A percentile compares a stretch with the other conserved stretches of the same genome.
phyloP scores from a whole-genome alignment of 768 basidiomycete species.

The Boletus huronensis region DNA sequence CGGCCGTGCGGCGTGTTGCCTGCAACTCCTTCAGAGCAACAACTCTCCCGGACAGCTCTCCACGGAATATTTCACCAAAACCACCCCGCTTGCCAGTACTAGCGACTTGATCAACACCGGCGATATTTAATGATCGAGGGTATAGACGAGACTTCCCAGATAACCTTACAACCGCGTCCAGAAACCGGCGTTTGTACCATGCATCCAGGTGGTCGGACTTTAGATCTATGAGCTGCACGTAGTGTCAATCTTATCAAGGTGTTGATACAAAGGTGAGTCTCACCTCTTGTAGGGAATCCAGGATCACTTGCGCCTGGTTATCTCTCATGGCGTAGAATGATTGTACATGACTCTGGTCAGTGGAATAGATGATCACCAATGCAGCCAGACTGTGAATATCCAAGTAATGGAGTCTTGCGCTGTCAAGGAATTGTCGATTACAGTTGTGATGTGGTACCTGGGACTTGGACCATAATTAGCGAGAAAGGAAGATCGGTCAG shows the following conservation, averaged over 20 bases:
- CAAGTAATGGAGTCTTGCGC: conserved; percentile 14
- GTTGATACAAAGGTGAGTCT: background rate
- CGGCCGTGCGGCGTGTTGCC: conserved; percentile 17
- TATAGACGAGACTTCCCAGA: conserved; percentile 29
- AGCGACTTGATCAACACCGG: conserved; percentile 8
- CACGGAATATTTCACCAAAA: conserved; percentile 34
- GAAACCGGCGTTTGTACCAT: conserved; percentile 29
- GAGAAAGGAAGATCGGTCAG: background rate
- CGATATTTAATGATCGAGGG: conserved; percentile 26
- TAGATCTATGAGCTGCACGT: conserved; percentile 21
- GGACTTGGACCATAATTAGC: conserved; percentile 11
- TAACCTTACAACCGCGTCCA: conserved; percentile 29
- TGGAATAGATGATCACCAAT: conserved; percentile 19
- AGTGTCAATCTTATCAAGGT: background rate
- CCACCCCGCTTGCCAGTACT: conserved; percentile 24
- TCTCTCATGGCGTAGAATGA: conserved; percentile 23
- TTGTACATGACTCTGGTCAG: conserved; percentile 10
- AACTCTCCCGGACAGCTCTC: conserved; percentile 21
- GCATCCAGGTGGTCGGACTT: conserved; percentile 19
- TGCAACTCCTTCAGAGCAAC: conserved; percentile 34
- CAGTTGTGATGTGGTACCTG: conserved; percentile 19
- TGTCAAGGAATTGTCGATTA: conserved; percentile 12
- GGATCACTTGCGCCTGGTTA: conserved; percentile 23
- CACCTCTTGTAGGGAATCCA: conserved; percentile 28
- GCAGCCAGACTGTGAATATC: conserved; percentile 27